A percentile compares a stretch with the other conserved stretches of the same genome.
Evolutionary conservation across 352 stramenopile genomes (phyloP).

Genomic region (Globisporangium parvum): DNA sequence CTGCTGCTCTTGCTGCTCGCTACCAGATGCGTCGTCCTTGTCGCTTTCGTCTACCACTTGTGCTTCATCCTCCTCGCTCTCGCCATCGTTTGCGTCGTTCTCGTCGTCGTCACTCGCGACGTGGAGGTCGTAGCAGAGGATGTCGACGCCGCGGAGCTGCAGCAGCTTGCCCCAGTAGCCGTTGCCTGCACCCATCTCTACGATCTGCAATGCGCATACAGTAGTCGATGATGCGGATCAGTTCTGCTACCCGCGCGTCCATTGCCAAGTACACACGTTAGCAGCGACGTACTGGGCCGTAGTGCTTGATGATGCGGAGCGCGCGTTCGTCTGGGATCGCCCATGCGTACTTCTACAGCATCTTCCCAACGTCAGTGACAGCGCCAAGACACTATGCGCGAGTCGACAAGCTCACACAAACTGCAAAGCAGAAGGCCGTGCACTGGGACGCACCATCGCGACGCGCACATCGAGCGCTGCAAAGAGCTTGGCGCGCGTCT

Average conservation of each 20-base stretch:
- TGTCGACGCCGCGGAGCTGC: constrained; percentile 70
- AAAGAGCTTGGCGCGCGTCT: constrained; percentile 62
- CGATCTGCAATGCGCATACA: constrained; percentile 35
- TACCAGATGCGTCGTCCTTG: constrained; percentile 4
- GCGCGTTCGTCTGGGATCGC: constrained; percentile 86
- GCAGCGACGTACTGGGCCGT: constrained; percentile 50
- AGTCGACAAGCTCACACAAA: not conserved
- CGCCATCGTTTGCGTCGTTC: constrained; percentile 14
- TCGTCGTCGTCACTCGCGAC: constrained; percentile 43
- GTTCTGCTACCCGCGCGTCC: too few relatives aligned
- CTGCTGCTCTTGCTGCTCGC: too few relatives aligned
- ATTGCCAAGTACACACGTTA: too few relatives aligned
- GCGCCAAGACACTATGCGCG: not conserved
- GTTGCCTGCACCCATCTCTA: constrained; percentile 89
- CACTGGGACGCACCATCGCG: constrained; percentile 52
- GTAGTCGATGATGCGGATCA: not conserved
- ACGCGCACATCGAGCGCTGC: constrained; percentile 67
- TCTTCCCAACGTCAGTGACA: not conserved
- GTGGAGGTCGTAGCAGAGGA: constrained; percentile 85
- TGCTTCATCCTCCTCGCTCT: constrained; percentile 11
- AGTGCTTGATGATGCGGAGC: constrained; percentile 89
- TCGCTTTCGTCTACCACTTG: constrained; percentile 16
- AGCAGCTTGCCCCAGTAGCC: constrained; percentile 85
- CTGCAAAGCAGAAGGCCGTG: not conserved
- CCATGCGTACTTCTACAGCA: constrained; percentile 86